Evolutionary conservation across 73 alveolate species (phyloP), one percentile per base, ranked within the genome.

Genomic region (Stentor roeselii): DNA sequence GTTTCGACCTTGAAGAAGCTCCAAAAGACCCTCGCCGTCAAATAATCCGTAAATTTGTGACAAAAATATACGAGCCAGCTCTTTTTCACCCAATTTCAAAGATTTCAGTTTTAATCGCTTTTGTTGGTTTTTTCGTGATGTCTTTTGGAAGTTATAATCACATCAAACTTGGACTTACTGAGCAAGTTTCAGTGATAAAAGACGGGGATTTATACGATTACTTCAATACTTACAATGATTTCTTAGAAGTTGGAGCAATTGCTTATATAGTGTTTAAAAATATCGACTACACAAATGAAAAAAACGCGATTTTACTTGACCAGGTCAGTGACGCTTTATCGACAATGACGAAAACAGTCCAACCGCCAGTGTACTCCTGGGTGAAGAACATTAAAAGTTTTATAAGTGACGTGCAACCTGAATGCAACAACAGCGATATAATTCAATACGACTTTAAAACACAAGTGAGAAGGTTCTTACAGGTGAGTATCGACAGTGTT

Each of bases 301-400:
- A 59, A 32, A 96, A 96, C 77, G 59, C 93, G 82, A 78, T 86
- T 15, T 40, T 85, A 36, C 90, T 96, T 75, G 89, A 91, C 78
- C 82, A 89, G 67, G 87, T 96, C 85, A 86, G 94, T 27, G 98
- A 93, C 86, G 87, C 92, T 21, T 82, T 96, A 30, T 92, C 98
- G 34, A 90, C 87, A 60, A 84, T 95, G 31, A 90, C 90, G 37
- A 92, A 89, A 42, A 84, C 98, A 3, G 98, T 96, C 67, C 82
- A 95, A 60, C 96, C 98, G 14, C 99, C 99, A 3, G 95, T 96
- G 30, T 96, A 89, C 76, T 93, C 97, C 32, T 96, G 99, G 99
- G 97, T 95, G 35, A 91, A 96, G 30, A 88, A 93, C 39, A 95
- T 96, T 90, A 86, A 90, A 36, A 75, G 87, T 59, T 95, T 87